Conservation (phyloP, 176 grass and related monocot genomes). For the Puccinellia tenuiflora region DNA sequence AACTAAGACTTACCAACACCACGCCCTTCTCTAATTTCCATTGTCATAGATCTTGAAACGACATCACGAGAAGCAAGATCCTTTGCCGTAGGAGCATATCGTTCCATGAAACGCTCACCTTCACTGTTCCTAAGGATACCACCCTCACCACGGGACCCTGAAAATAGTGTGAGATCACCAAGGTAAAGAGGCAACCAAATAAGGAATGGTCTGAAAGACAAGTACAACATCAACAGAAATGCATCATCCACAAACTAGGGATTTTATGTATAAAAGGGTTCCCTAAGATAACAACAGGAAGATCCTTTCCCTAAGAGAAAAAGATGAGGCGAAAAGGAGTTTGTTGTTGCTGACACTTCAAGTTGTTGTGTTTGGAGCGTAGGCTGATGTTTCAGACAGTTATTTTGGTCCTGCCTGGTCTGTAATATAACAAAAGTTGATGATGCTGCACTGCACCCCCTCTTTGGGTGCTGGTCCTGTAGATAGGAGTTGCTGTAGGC, state of each 20-base stretch:
- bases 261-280: not conserved
- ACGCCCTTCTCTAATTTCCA: slow-evolving; percentile 77
- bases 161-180: slow-evolving; percentile 19
- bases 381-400: too few species aligned
- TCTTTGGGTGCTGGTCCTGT: too few species aligned
- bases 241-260: not conserved
- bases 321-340: too few species aligned
- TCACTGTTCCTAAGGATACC: slow-evolving; percentile 84
- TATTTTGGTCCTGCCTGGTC: too few species aligned
- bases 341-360: too few species aligned
- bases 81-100: slow-evolving; percentile 68
- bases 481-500: too few species aligned
- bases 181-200: not conserved
- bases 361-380: too few species aligned
- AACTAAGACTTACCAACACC: slow-evolving; percentile 48
- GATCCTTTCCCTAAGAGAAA: too few species aligned
- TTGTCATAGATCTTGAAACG: slow-evolving; percentile 82
- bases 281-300: not conserved
- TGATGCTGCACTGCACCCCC: too few species aligned
- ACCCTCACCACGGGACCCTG: slow-evolving; percentile 81
- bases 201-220: not conserved
- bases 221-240: not conserved
- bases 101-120: slow-evolving; percentile 85
- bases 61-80: slow-evolving; percentile 85
- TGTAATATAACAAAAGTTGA: too few species aligned